Base-by-base conservation (phyloP, 495 filamentous ascomycete genomes). In the Talaromyces liani region DNA sequence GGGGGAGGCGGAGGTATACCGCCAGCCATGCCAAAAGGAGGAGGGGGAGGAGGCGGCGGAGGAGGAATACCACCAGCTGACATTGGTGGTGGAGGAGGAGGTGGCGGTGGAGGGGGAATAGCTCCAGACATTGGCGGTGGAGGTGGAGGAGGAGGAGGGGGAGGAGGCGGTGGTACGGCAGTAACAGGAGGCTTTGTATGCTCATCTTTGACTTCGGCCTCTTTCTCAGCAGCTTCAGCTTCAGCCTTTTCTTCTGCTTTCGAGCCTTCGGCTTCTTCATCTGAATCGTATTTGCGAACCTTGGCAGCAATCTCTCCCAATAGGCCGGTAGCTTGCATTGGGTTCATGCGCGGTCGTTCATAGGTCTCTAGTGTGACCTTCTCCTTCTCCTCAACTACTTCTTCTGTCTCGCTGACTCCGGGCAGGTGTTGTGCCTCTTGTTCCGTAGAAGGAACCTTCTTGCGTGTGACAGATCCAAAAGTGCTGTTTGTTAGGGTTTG, bases 241-340 rank as follows among this genome's bases (percentile, higher is more conserved):
- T 64, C 73, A 34, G 71, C 64, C 64, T 74, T 80, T 55, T 81
- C 58, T 72, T 73, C 66, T 76, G 33, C 80, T 41, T 88, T 90
- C 68, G 90, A 88, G 36, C 76, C 82, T 34, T 78, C 79, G 10
- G 64, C 63, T 60, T 74, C 76, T 61, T 92, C 90, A 63, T 88
- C 89, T 63, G 90, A 90, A 67, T 92, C 92, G 65, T 86, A 87
- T 65, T 77, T 84, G 65, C 85, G 87, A 70, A 93, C 83, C 75
- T 90, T 95, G 33, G 83, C 80, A 31, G 89, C 83, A 67, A 98
- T 89, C 72, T 98, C 93, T 65, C 83, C 87, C 16, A 97, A 78
- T 56, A 95, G 80, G 22, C 86, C 90, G 65, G 86, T 86, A 22
- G 88, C 85, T 69, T 93, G 88, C 67, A 84, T 82, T 45, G 87